Conservation (phyloP, 2,329 filamentous ascomycete genomes). For the Tolypocladium amazonense region DNA sequence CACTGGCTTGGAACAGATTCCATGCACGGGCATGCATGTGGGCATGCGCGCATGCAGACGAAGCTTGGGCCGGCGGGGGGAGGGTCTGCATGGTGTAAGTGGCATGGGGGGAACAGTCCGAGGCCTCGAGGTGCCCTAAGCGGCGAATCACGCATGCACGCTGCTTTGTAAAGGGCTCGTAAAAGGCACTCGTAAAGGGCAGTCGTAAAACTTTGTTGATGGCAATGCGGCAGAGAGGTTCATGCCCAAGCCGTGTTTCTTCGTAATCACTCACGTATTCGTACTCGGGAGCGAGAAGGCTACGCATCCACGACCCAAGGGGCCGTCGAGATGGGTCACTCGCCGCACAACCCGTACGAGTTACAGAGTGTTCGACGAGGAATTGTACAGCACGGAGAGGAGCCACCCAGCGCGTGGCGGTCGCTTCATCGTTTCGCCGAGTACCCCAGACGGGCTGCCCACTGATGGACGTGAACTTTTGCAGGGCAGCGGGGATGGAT, state of each 20-base stretch:
- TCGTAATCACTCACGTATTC: too few relatives aligned
- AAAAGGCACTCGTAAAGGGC: not conserved
- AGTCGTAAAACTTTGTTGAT: not conserved
- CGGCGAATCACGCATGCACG: not conserved
- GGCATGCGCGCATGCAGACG: not conserved
- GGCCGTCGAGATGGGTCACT: not conserved
- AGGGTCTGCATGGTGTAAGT: not conserved
- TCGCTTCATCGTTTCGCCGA: not conserved
- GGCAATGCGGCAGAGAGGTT: not conserved
- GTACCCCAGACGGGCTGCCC: not conserved
- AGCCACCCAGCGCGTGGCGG: too few relatives aligned
- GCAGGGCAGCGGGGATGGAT: not conserved
- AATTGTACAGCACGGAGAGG: not conserved
- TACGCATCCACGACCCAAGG: not conserved
- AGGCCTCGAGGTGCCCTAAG: not conserved
- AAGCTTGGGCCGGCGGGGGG: not conserved
- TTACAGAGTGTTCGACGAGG: not conserved
- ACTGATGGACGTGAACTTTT: not conserved
- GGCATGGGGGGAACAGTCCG: not conserved
- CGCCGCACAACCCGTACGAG: not conserved
- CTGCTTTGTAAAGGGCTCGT: not conserved
- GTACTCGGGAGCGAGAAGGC: too few relatives aligned
- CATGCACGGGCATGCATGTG: not conserved
- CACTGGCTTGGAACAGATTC: not conserved
- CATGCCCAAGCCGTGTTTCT: not conserved